These are phyloP conservation scores for Aspergillus sp. DNA, from an alignment of 2,329 filamentous ascomycete species.

Conservation along the genomic window DNA sequence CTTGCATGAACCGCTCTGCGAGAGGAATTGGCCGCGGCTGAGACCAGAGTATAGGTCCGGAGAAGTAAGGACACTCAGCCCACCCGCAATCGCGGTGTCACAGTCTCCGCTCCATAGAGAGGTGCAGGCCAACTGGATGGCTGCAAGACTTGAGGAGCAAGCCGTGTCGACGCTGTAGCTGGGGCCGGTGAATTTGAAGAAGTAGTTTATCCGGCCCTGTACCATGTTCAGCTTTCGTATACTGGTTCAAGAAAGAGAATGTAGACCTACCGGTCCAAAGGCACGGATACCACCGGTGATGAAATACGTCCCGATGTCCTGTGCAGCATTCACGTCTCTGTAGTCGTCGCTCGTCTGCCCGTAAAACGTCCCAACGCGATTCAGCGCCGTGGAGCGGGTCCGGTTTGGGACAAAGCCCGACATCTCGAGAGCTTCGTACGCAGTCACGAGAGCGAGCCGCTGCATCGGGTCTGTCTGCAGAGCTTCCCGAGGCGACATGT, in stretches of 20 bases:
- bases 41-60: slow-evolving; percentile 77
- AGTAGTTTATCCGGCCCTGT: slow-evolving; percentile 70
- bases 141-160: slow-evolving; percentile 66
- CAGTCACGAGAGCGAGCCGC: slow-evolving; percentile 73
- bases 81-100: slow-evolving; percentile 79
- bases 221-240: not conserved
- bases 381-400: slow-evolving; percentile 64
- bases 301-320: slow-evolving; percentile 71
- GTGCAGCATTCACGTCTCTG: slow-evolving; percentile 68
- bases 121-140: slow-evolving; percentile 72
- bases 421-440: slow-evolving; percentile 80
- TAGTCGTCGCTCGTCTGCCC: slow-evolving; percentile 70
- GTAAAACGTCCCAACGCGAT: slow-evolving; percentile 71
- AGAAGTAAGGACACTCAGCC: slow-evolving; percentile 72
- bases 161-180: slow-evolving; percentile 74
- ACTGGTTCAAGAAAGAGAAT: not conserved
- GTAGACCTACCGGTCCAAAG: slow-evolving; percentile 51
- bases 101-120: slow-evolving; percentile 74
- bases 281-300: slow-evolving; percentile 65
- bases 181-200: slow-evolving; percentile 74
- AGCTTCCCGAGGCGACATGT: slow-evolving; percentile 65
- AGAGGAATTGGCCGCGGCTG: slow-evolving; percentile 53
- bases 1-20: slow-evolving; percentile 51
- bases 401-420: slow-evolving; percentile 73
- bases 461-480: slow-evolving; percentile 77